Percentiles rank a stretch among this genome's conserved stretches.
Evolutionary conservation across 1,284 basidiomycete species (phyloP).

Genomic region (Ustilago nuda): DNA sequence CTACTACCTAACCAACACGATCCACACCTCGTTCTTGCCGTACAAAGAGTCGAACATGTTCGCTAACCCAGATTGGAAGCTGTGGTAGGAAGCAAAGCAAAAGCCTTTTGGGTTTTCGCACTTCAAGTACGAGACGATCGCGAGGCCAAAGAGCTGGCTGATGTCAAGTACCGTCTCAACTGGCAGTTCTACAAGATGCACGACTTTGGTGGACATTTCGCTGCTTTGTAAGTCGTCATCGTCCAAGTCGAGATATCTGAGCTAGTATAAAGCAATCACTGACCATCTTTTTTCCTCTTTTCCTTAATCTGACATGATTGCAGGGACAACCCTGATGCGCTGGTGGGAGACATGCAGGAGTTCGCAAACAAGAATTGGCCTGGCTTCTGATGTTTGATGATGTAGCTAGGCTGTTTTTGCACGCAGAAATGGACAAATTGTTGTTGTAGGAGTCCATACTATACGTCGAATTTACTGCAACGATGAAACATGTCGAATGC

Average conservation of each 20-base stretch:
- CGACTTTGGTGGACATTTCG: constrained; percentile 60
- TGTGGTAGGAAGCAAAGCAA: constrained; percentile 21
- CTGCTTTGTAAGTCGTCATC: constrained; percentile 50
- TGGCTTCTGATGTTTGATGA: constrained; percentile 11
- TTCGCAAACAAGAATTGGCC: constrained; percentile 51
- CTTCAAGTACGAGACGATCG: constrained; percentile 52
- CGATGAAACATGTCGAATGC: not conserved
- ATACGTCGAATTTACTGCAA: not conserved
- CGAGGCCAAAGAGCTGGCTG: constrained; percentile 47
- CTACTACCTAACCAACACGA: constrained; percentile 51
- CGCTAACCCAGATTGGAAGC: constrained; percentile 27
- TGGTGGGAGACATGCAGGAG: constrained; percentile 49
- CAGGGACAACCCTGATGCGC: constrained; percentile 49
- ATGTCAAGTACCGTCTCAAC: constrained; percentile 30
- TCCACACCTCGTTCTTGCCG: constrained; percentile 51
- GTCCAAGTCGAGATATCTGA: not conserved
- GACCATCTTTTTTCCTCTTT: not conserved
- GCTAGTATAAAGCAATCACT: not conserved
- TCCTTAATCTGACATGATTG: not conserved
- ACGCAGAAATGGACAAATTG: not conserved
- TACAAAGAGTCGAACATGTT: constrained; percentile 49
- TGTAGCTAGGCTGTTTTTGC: not conserved
- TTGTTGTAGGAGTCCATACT: not conserved
- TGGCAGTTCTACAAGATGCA: constrained; percentile 48
- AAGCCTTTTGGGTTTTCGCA: constrained; percentile 49